Percentiles rank a stretch among this genome's conserved stretches.
These are phyloP conservation scores for Aspergillus chevalieri DNA, from an alignment of 2,329 filamentous ascomycete species.

Conservation along the genomic window DNA sequence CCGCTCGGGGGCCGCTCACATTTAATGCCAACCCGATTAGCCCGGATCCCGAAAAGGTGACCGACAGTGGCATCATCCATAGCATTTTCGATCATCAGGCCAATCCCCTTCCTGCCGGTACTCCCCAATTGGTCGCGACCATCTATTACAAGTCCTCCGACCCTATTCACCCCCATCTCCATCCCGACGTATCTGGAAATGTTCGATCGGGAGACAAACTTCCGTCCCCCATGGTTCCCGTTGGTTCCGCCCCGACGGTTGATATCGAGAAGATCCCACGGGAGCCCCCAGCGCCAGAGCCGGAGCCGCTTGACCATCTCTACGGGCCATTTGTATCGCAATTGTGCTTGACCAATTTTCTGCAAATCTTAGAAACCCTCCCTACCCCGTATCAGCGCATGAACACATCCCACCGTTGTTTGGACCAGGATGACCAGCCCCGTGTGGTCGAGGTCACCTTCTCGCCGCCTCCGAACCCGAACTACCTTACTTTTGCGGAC, in stretches of 20 bases:
- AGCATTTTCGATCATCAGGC: slow-evolving; percentile 41
- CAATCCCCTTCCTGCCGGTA: slow-evolving; percentile 33
- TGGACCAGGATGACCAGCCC: slow-evolving; percentile 44
- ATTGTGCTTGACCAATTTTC: slow-evolving; percentile 51
- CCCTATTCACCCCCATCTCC: slow-evolving; percentile 40
- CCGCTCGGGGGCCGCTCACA: slow-evolving; percentile 18
- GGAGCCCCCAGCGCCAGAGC: slow-evolving; percentile 49
- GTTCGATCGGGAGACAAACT: slow-evolving; percentile 30
- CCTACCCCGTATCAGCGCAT: slow-evolving; percentile 46
- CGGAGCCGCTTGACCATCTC: slow-evolving; percentile 50
- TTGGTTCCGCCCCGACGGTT: slow-evolving; percentile 46
- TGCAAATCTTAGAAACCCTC: slow-evolving; percentile 45
- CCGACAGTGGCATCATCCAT: slow-evolving; percentile 42
- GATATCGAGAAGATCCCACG: slow-evolving; percentile 49
- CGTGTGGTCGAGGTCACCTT: slow-evolving; percentile 50
- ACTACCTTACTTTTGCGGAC: slow-evolving; percentile 54
- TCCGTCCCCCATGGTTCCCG: slow-evolving; percentile 35
- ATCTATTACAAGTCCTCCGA: slow-evolving; percentile 44
- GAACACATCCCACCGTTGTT: slow-evolving; percentile 42
- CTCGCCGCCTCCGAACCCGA: slow-evolving; percentile 43
- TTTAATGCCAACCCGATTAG: slow-evolving; percentile 32
- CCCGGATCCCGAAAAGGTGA: slow-evolving; percentile 35
- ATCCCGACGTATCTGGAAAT: slow-evolving; percentile 42
- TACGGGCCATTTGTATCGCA: slow-evolving; percentile 52
- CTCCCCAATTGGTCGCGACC: slow-evolving; percentile 42